phyloP scores from a whole-genome alignment of 2,329 filamentous ascomycete species.

The Epichloe brachyelytri region DNA sequence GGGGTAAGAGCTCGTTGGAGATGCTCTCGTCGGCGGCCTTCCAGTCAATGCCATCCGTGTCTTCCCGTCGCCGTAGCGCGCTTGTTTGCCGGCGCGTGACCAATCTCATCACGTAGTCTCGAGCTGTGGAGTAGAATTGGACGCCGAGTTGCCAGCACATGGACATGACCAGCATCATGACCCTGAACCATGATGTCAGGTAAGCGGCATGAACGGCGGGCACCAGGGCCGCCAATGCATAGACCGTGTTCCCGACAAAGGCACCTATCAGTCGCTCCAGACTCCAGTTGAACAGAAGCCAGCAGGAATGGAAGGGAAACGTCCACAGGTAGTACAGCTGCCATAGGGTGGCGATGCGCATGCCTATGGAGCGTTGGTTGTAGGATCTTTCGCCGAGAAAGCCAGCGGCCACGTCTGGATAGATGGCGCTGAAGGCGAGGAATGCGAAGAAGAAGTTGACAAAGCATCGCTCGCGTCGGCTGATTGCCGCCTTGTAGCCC shows the following conservation, averaged over 20 bases:
- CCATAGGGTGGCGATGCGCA: conserved; percentile 9
- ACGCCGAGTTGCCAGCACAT: conserved; percentile 10
- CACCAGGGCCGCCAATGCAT: conserved; percentile 9
- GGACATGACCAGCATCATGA: conserved; percentile 11
- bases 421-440: conserved; percentile 9
- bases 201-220: conserved; percentile 8
- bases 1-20: conserved; percentile 5
- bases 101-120: conserved; percentile 8
- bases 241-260: conserved; percentile 10
- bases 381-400: conserved; percentile 11
- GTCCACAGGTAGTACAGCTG: conserved; percentile 10
- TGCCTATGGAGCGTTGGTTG: conserved; percentile 11
- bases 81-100: conserved; percentile 8
- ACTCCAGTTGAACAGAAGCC: conserved; percentile 12
- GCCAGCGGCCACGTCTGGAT: conserved; percentile 10
- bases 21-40: conserved; percentile 5
- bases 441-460: conserved; percentile 11
- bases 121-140: conserved; percentile 8
- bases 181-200: conserved; percentile 8
- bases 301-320: conserved; percentile 8
- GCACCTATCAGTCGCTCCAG: conserved; percentile 10
- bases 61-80: conserved; percentile 1
- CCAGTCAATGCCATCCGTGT: conserved; percentile 7
- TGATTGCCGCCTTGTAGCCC: conserved; percentile 8
- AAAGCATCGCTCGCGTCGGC: conserved; percentile 5